Conservation (phyloP, 352 stramenopile genomes). For the Pythium coloratum region DNA sequence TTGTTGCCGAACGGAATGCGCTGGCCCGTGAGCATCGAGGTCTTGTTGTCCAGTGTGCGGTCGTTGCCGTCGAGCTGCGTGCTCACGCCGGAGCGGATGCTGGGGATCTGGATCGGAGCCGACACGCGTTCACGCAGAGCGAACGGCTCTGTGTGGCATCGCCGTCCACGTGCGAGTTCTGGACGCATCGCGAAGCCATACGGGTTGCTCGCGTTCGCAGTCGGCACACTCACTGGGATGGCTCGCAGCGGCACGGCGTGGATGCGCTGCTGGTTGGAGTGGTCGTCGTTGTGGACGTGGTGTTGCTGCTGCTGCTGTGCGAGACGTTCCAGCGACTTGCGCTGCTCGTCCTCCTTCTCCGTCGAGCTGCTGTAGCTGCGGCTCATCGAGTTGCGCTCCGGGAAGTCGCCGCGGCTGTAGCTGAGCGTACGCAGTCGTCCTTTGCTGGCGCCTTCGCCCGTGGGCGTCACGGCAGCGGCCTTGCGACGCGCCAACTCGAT, state of each 20-base stretch:
- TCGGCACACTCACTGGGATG: background rate
- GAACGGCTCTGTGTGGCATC: constrained; percentile 40
- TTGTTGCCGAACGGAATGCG: constrained; percentile 6
- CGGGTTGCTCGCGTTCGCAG: constrained; percentile 6
- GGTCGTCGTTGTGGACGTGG: background rate
- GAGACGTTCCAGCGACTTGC: constrained; percentile 24
- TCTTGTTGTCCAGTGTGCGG: background rate
- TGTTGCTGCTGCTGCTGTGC: constrained; percentile 12
- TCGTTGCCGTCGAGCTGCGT: constrained; percentile 17
- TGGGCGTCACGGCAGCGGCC: constrained; percentile 13
- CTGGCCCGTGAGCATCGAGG: background rate
- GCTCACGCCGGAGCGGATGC: constrained; percentile 1
- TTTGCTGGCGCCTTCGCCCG: constrained; percentile 2
- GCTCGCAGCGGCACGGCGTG: constrained; percentile 9
- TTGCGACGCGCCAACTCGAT: constrained; percentile 23
- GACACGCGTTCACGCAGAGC: constrained; percentile 43
- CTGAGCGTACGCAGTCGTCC: constrained; percentile 7
- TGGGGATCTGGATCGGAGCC: constrained; percentile 67
- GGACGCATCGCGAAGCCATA: constrained; percentile 34
- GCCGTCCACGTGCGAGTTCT: constrained; percentile 26
- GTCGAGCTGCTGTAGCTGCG: constrained; percentile 34
- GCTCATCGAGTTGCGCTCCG: constrained; percentile 16
- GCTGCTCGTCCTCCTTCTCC: constrained; percentile 25
- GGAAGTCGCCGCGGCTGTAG: constrained; percentile 18
- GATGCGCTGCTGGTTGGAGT: constrained; percentile 2